phyloP scores from a whole-genome alignment of 1,284 basidiomycete species.

The Ustilago nuda region DNA sequence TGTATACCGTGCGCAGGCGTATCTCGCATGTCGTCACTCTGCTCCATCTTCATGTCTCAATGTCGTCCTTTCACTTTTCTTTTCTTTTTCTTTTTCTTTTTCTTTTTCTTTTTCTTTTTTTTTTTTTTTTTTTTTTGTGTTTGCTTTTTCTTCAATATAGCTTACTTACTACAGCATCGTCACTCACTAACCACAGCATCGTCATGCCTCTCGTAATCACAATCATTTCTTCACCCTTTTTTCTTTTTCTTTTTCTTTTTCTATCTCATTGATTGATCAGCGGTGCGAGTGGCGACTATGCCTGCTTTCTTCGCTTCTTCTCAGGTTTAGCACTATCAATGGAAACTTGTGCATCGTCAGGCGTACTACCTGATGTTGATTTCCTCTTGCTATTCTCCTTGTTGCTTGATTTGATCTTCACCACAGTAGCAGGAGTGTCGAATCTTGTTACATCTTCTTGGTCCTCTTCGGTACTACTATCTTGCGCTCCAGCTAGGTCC shows the following conservation, averaged over 20 bases:
- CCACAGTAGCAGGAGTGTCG: slow-evolving; percentile 14
- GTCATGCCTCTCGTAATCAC: not conserved
- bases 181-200: not conserved
- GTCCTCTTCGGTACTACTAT: not conserved
- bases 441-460: slow-evolving; percentile 15
- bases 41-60: slow-evolving; percentile 2
- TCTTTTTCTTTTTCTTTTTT: too few species aligned
- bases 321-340: slow-evolving; percentile 17
- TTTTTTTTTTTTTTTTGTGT: too few species aligned
- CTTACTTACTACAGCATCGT: not conserved
- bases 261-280: not conserved
- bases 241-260: not conserved
- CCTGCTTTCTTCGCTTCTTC: slow-evolving; percentile 43
- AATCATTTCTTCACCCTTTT: not conserved
- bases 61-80: not conserved
- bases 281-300: not conserved
- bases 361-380: slow-evolving; percentile 1
- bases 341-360: not conserved
- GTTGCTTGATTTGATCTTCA: slow-evolving; percentile 11
- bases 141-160: not conserved
- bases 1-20: slow-evolving; percentile 3
- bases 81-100: too few species aligned
- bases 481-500: not conserved
- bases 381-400: slow-evolving; percentile 29
- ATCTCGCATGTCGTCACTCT: not conserved